A percentile compares a stretch with the other conserved stretches of the same genome.
These are phyloP conservation scores for Cryptosporidium viatorum DNA, from an alignment of 169 alveolate species.

Conservation along the genomic window DNA sequence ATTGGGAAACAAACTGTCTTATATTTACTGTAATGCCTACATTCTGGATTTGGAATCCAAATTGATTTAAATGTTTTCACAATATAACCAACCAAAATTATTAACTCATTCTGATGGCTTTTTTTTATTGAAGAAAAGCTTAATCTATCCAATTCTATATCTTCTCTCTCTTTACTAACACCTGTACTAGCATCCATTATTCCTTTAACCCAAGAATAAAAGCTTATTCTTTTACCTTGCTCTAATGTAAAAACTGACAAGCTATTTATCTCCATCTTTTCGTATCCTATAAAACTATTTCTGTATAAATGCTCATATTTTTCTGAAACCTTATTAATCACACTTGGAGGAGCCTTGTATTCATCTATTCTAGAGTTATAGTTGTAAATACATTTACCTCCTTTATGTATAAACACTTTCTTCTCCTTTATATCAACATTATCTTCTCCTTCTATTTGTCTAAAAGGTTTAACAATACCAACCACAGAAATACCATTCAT, in stretches of 20 bases:
- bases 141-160: too few species aligned
- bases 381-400: background rate
- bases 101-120: background rate
- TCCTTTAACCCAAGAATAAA: constrained; percentile 12
- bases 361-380: background rate
- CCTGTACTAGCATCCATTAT: background rate
- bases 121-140: background rate
- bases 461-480: background rate
- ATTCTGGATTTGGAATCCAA: constrained; percentile 51
- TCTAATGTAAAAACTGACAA: background rate
- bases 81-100: background rate
- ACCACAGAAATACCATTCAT: constrained; percentile 34
- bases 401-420: constrained; percentile 30
- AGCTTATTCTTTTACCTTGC: background rate
- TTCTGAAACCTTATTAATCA: background rate
- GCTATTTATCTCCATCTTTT: background rate
- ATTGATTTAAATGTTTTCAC: constrained; percentile 16
- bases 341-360: constrained; percentile 38
- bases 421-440: background rate
- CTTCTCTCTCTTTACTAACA: too few species aligned
- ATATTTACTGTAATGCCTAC: constrained; percentile 3
- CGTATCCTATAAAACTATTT: constrained; percentile 1
- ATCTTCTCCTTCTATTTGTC: background rate
- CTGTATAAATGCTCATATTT: background rate
- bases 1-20: constrained; percentile 39